phyloP scores from a whole-genome alignment of 2,329 filamentous ascomycete genomes.

The Chaetothyriales sp. region DNA sequence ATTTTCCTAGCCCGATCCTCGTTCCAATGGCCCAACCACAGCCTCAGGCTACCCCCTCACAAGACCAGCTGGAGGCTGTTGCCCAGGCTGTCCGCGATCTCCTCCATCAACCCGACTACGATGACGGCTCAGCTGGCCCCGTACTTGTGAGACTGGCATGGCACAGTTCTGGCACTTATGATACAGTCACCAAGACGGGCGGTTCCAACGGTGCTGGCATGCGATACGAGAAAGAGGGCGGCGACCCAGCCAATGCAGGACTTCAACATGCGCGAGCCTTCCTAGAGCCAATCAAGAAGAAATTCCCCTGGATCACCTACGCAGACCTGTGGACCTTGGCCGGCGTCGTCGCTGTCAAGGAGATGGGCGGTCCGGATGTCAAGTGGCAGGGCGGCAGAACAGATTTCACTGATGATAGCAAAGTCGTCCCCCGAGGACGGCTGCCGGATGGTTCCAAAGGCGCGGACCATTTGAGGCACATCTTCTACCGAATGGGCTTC shows the following conservation, averaged over 20 bases:
- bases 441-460: slow-evolving; percentile 41
- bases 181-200: slow-evolving; percentile 43
- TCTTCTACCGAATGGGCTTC: slow-evolving; percentile 48
- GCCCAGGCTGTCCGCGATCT: slow-evolving; percentile 39
- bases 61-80: slow-evolving; percentile 29
- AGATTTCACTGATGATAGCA: slow-evolving; percentile 46
- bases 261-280: slow-evolving; percentile 49
- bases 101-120: slow-evolving; percentile 46
- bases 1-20: background rate
- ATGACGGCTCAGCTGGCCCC: slow-evolving; percentile 49
- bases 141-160: slow-evolving; percentile 50
- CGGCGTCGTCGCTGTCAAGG: slow-evolving; percentile 42
- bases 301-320: slow-evolving; percentile 50
- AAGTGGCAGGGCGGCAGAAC: slow-evolving; percentile 44
- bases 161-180: slow-evolving; percentile 51
- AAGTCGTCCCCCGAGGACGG: slow-evolving; percentile 42
- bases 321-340: slow-evolving; percentile 51
- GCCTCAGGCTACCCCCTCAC: slow-evolving; percentile 1
- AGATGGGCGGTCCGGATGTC: slow-evolving; percentile 45
- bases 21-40: background rate
- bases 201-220: slow-evolving; percentile 52
- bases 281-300: slow-evolving; percentile 45
- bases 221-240: slow-evolving; percentile 49
- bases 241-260: slow-evolving; percentile 50
- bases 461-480: slow-evolving; percentile 38